These are phyloP conservation scores for Penicillium sp. DNA, from an alignment of 2,329 filamentous ascomycete genomes.

Conservation along the genomic window DNA sequence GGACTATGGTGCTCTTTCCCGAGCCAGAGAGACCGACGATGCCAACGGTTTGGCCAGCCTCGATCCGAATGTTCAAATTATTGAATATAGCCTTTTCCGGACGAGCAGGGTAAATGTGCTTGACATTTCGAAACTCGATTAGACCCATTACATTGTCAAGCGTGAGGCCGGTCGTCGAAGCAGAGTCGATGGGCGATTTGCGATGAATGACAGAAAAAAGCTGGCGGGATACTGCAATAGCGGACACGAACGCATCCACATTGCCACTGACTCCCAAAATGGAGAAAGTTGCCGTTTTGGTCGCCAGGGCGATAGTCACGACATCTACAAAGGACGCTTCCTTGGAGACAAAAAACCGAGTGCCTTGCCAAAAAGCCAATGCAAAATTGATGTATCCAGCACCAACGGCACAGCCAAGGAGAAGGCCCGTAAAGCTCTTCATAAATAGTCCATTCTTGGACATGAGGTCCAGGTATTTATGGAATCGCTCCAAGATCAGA, in stretches of 20 bases:
- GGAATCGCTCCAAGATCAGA: not conserved
- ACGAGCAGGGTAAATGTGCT: slow-evolving; percentile 91
- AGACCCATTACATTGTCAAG: slow-evolving; percentile 73
- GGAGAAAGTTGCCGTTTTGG: slow-evolving; percentile 86
- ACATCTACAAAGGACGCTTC: slow-evolving; percentile 70
- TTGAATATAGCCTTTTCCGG: slow-evolving; percentile 48
- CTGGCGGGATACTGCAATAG: slow-evolving; percentile 81
- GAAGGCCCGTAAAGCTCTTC: slow-evolving; percentile 77
- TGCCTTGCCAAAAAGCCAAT: slow-evolving; percentile 86
- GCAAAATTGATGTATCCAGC: slow-evolving; percentile 86
- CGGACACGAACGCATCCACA: slow-evolving; percentile 80
- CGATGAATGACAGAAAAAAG: slow-evolving; percentile 95
- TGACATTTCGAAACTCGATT: slow-evolving; percentile 81
- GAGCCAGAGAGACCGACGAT: slow-evolving; percentile 92
- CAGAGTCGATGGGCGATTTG: slow-evolving; percentile 78
- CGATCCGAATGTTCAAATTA: slow-evolving; percentile 59
- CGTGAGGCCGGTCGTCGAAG: slow-evolving; percentile 69
- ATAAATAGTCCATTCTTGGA: slow-evolving; percentile 62
- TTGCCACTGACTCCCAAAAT: slow-evolving; percentile 85
- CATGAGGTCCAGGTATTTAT: not conserved
- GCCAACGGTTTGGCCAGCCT: slow-evolving; percentile 85
- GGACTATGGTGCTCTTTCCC: slow-evolving; percentile 92
- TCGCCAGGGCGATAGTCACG: slow-evolving; percentile 82
- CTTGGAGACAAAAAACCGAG: slow-evolving; percentile 69
- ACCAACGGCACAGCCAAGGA: slow-evolving; percentile 82